phyloP scores from a whole-genome alignment of 352 stramenopile species.

The Globisporangium sylvaticum region DNA sequence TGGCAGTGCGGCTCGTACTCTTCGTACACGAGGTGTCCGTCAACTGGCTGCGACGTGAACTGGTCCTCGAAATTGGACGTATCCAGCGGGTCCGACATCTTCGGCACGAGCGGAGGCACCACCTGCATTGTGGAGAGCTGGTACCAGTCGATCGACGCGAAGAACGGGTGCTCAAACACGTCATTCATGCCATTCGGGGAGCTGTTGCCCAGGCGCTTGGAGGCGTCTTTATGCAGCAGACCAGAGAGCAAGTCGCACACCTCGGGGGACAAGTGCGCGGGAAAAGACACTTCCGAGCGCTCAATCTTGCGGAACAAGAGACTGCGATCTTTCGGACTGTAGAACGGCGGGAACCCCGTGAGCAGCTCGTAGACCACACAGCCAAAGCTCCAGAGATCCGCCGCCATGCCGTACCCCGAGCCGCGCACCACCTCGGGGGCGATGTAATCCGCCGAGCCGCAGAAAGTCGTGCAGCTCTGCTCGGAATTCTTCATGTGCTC shows the following conservation, averaged over 20 bases:
- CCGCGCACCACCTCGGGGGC: slow-evolving; percentile 77
- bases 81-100: slow-evolving; percentile 39
- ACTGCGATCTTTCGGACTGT: slow-evolving; percentile 83
- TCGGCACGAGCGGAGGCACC: slow-evolving; percentile 52
- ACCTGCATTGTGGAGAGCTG: slow-evolving; percentile 73
- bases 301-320: slow-evolving; percentile 97
- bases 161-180: slow-evolving; percentile 75
- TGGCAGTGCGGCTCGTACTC: slow-evolving; percentile 33
- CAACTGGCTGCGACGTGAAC: slow-evolving; percentile 65
- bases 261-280: slow-evolving; percentile 79
- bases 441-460: slow-evolving; percentile 82
- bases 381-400: slow-evolving; percentile 87
- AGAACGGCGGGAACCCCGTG: slow-evolving; percentile 91
- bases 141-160: slow-evolving; percentile 71
- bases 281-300: slow-evolving; percentile 89
- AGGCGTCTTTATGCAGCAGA: slow-evolving; percentile 58
- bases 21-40: slow-evolving; percentile 58
- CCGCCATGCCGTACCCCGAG: slow-evolving; percentile 64
- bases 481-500: slow-evolving; percentile 52
- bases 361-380: slow-evolving; percentile 87
- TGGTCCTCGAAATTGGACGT: slow-evolving; percentile 76
- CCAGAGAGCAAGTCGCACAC: slow-evolving; percentile 54
- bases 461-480: slow-evolving; percentile 74
- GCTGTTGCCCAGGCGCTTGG: slow-evolving; percentile 50
- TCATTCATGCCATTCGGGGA: slow-evolving; percentile 55